Evolutionary conservation across 331 rosid species (phyloP).

Genomic region (Cucumis variabilis): DNA sequence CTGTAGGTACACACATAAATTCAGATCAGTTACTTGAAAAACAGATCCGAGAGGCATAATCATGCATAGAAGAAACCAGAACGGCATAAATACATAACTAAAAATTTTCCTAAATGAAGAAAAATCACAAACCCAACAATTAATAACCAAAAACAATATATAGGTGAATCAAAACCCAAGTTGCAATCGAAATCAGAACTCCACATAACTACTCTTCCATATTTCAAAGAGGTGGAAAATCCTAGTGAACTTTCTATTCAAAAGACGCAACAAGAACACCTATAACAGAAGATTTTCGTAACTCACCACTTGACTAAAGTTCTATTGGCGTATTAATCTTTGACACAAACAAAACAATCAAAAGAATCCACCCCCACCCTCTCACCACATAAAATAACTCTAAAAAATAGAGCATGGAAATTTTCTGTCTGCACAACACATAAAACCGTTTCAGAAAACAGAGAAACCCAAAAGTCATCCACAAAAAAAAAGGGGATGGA

Average conservation of each 20-base stretch:
- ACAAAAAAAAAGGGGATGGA: background rate
- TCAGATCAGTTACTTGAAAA: background rate
- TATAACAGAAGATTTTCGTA: background rate
- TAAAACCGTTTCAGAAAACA: background rate
- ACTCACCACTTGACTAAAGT: background rate
- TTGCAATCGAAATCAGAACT: background rate
- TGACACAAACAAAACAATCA: background rate
- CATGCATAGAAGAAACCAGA: background rate
- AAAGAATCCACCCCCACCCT: background rate
- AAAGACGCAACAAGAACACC: background rate
- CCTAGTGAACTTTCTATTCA: background rate
- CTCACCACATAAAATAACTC: background rate
- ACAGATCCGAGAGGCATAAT: conserved; percentile 3
- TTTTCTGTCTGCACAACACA: background rate
- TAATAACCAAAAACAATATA: background rate
- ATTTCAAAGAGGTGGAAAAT: background rate
- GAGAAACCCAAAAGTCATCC: background rate
- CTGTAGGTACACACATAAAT: background rate
- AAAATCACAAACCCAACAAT: background rate
- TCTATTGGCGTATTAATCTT: background rate
- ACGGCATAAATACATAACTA: background rate
- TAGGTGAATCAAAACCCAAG: background rate
- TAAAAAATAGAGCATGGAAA: conserved; percentile 16
- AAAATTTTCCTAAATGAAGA: background rate
- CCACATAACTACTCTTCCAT: background rate